Percentiles rank a stretch among this genome's conserved stretches.
Conservation (phyloP, 257 asterid species). For the Cinchona pubescens region DNA sequence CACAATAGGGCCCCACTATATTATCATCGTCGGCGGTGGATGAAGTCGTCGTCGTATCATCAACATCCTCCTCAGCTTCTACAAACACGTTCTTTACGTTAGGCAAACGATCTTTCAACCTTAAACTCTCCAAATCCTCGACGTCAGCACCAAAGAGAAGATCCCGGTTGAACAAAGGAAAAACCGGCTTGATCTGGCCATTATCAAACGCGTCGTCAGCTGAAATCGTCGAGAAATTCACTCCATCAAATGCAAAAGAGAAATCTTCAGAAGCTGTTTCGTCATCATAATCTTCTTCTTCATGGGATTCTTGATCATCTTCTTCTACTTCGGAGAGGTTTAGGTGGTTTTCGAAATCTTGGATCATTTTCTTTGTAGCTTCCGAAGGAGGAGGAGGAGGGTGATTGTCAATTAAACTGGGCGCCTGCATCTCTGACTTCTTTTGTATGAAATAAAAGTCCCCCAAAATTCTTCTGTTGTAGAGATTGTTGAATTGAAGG, state of each 20-base stretch:
- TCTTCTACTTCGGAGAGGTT: constrained; percentile 13
- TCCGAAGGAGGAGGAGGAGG: no score
- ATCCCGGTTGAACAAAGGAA: constrained; percentile 59
- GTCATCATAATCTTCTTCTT: constrained; percentile 7
- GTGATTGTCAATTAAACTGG: not conserved
- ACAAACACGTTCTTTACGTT: constrained; percentile 54
- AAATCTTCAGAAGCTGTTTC: constrained; percentile 35
- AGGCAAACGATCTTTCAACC: constrained; percentile 26
- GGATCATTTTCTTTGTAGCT: not conserved
- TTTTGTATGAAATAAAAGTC: not conserved
- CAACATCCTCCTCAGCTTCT: constrained; percentile 24
- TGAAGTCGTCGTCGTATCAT: not conserved
- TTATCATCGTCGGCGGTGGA: constrained; percentile 27
- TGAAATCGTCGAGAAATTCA: constrained; percentile 50
- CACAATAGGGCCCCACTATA: constrained; percentile 37
- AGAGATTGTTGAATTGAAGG: no score
- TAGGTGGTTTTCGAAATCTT: constrained; percentile 11
- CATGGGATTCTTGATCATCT: constrained; percentile 18
- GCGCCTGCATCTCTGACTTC: constrained; percentile 12
- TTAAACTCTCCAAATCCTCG: constrained; percentile 27
- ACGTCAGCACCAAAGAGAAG: constrained; percentile 37
- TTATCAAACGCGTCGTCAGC: constrained; percentile 77
- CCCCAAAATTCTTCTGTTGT: no score
- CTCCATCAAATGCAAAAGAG: constrained; percentile 55
- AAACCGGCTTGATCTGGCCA: constrained; percentile 81